Conservation (phyloP, 257 asterid genomes). For the Penstemon newberryi region DNA sequence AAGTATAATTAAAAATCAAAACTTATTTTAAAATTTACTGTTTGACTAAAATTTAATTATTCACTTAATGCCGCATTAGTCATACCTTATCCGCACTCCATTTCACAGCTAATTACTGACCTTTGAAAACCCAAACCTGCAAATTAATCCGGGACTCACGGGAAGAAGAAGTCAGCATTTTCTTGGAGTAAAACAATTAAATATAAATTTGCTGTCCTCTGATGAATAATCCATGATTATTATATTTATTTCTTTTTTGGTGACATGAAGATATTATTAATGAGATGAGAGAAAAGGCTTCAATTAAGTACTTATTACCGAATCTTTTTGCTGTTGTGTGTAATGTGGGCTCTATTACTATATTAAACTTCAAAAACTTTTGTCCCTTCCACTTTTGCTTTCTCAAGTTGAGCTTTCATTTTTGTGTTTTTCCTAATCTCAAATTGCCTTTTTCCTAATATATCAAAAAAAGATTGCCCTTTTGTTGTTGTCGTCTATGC, state of each 20-base stretch:
- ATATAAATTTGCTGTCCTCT: slow-evolving; percentile 5
- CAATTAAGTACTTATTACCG: slow-evolving; percentile 14
- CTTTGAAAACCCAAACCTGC: not conserved
- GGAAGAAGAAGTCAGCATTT: slow-evolving; percentile 21
- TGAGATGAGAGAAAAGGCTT: not conserved
- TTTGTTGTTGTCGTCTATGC: slow-evolving; percentile 3
- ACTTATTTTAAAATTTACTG: too few relatives aligned
- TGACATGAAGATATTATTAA: too few relatives aligned
- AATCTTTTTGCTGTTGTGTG: slow-evolving; percentile 32
- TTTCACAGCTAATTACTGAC: not conserved
- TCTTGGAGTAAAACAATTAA: slow-evolving; percentile 17
- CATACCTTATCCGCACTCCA: too few relatives aligned
- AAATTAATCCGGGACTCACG: slow-evolving; percentile 13
- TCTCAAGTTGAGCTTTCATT: slow-evolving; percentile 14
- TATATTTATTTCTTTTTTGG: too few relatives aligned
- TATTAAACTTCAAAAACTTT: slow-evolving; percentile 18
- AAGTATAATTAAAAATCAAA: too few relatives aligned
- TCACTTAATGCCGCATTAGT: too few relatives aligned
- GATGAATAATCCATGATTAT: not conserved
- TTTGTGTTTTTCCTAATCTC: slow-evolving; percentile 7
- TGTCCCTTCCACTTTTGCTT: slow-evolving; percentile 24
- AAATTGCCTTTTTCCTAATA: too few relatives aligned
- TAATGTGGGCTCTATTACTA: slow-evolving; percentile 28
- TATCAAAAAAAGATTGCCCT: not conserved
- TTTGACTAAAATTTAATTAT: too few relatives aligned